These are phyloP conservation scores for Pichia insulana DNA, from an alignment of 805 yeast genomes.

Conservation along the genomic window DNA sequence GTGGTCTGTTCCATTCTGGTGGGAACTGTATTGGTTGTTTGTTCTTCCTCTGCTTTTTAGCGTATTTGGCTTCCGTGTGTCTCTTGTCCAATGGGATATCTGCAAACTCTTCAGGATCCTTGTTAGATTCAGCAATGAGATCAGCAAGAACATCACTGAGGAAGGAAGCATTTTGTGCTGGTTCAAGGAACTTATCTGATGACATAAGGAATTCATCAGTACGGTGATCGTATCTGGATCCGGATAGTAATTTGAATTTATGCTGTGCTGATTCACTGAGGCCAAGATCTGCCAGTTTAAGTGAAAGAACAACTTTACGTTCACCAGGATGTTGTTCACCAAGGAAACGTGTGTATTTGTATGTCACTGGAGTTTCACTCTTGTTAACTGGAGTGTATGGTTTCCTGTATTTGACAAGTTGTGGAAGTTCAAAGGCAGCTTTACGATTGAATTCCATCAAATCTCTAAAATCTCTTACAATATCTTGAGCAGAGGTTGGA, in stretches of 20 bases:
- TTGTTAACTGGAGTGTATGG: slow-evolving; percentile 44
- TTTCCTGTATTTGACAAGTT: slow-evolving; percentile 66
- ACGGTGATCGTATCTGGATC: slow-evolving; percentile 60
- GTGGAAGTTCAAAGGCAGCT: slow-evolving; percentile 90
- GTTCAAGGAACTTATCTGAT: slow-evolving; percentile 56
- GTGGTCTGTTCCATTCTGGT: slow-evolving; percentile 66
- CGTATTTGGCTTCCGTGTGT: slow-evolving; percentile 43
- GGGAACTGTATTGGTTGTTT: slow-evolving; percentile 50
- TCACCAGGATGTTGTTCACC: slow-evolving; percentile 69
- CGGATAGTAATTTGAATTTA: slow-evolving; percentile 73
- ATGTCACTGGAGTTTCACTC: slow-evolving; percentile 45
- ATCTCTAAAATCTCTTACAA: slow-evolving; percentile 61
- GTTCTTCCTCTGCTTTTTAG: slow-evolving; percentile 32
- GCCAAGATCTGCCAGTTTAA: slow-evolving; percentile 44
- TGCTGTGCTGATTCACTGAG: slow-evolving; percentile 48
- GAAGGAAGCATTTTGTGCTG: slow-evolving; percentile 79
- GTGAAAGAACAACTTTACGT: slow-evolving; percentile 55
- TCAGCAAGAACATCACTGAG: slow-evolving; percentile 55
- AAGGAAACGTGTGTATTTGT: slow-evolving; percentile 62
- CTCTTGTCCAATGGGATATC: slow-evolving; percentile 81
- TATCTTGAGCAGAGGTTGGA: slow-evolving; percentile 64
- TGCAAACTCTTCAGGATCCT: slow-evolving; percentile 47
- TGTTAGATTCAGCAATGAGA: slow-evolving; percentile 58
- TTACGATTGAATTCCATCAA: slow-evolving; percentile 70
- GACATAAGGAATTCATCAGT: slow-evolving; percentile 57